These are phyloP conservation scores for Parastagonospora nodorum DNA, from an alignment of 2,329 filamentous ascomycete species.

Conservation along the genomic window DNA sequence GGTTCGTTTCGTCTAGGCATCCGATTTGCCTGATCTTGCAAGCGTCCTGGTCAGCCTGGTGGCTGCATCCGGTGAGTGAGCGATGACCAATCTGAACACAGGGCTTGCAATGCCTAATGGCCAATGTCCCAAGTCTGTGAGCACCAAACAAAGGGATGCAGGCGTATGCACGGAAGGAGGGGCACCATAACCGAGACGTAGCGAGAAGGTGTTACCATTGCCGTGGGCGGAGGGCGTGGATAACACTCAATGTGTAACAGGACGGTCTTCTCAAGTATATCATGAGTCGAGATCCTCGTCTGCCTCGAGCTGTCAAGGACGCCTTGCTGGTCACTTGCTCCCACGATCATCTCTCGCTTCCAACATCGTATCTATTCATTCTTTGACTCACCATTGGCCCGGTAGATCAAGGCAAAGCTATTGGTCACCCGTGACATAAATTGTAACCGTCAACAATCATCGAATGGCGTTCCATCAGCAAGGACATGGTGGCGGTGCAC, in stretches of 20 bases:
- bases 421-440: neutral
- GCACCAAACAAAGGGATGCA: conserved; percentile 5
- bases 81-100: conserved; percentile 13
- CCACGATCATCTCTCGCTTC: neutral
- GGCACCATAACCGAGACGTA: conserved; percentile 14
- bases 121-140: conserved; percentile 19
- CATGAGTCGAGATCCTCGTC: conserved; percentile 13
- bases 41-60: conserved; percentile 15
- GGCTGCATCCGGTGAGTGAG: conserved; percentile 30
- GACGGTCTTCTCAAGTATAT: conserved; percentile 12
- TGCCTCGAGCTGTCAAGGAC: conserved; percentile 13
- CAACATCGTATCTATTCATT: neutral
- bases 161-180: conserved; percentile 6
- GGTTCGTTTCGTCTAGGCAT: conserved; percentile 7
- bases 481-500: neutral
- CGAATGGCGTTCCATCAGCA: conserved; percentile 18
- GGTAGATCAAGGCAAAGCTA: neutral
- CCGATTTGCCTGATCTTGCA: conserved; percentile 18
- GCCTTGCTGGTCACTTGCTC: conserved; percentile 9
- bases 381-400: neutral
- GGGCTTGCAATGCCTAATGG: conserved; percentile 15
- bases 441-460: conserved; percentile 9
- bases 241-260: conserved; percentile 9
- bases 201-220: conserved; percentile 14
- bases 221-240: conserved; percentile 6